These are phyloP conservation scores for Pleurotus sapidus DNA, from an alignment of 768 basidiomycete genomes.

Conservation along the genomic window DNA sequence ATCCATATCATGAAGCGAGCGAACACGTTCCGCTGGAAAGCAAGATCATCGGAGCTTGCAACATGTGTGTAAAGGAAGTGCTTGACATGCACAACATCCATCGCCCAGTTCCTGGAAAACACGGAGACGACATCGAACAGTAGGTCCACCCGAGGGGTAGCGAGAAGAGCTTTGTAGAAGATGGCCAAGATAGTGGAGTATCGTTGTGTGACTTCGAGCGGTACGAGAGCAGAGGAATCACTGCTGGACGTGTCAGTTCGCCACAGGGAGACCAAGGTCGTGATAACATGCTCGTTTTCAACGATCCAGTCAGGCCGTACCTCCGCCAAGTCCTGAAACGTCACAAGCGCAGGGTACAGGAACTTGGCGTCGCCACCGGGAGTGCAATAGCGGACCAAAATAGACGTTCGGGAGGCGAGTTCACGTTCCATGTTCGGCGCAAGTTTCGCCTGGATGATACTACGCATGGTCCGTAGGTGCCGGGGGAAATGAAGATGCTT, in stretches of 20 bases:
- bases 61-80: slow-evolving; percentile 88
- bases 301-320: slow-evolving; percentile 70
- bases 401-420: slow-evolving; percentile 55
- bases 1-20: slow-evolving; percentile 88
- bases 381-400: slow-evolving; percentile 51
- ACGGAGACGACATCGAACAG: slow-evolving; percentile 84
- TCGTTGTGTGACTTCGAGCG: slow-evolving; percentile 49
- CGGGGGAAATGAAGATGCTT: slow-evolving; percentile 73
- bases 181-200: slow-evolving; percentile 70
- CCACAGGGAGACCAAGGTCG: slow-evolving; percentile 77
- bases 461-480: slow-evolving; percentile 80
- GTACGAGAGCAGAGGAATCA: slow-evolving; percentile 38
- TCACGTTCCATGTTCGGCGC: slow-evolving; percentile 76
- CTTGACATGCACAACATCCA: slow-evolving; percentile 76
- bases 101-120: slow-evolving; percentile 75
- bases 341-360: slow-evolving; percentile 66
- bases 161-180: slow-evolving; percentile 69
- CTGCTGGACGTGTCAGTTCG: slow-evolving; percentile 42
- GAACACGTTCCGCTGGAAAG: slow-evolving; percentile 79
- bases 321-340: slow-evolving; percentile 74
- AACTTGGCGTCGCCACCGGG: slow-evolving; percentile 45
- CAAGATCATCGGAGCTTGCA: slow-evolving; percentile 63
- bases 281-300: slow-evolving; percentile 63
- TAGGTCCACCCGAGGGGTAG: slow-evolving; percentile 78
- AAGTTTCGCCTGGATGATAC: slow-evolving; percentile 73